Evolutionary conservation across 176 grass and related monocot species (phyloP).

Genomic region (Saccharum spontaneum): DNA sequence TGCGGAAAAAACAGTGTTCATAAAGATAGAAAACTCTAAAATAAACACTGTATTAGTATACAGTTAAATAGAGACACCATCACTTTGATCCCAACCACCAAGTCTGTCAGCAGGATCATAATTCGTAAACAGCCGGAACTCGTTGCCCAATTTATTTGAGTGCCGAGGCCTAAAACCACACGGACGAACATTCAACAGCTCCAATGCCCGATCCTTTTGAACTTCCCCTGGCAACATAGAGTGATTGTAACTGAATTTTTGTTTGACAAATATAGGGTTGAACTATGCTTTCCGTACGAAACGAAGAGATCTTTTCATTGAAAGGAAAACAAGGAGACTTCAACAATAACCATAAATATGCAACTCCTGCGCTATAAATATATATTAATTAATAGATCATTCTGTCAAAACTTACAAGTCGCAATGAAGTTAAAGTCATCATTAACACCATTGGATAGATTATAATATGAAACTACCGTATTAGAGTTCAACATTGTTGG

Average conservation of each 20-base stretch:
- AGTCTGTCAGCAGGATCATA: constrained; percentile 65
- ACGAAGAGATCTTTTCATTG: neutral
- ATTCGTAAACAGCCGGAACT: constrained; percentile 74
- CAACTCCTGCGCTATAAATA: neutral
- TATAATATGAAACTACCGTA: neutral
- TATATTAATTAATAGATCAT: neutral
- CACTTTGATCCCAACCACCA: constrained; percentile 60
- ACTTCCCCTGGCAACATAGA: constrained; percentile 58
- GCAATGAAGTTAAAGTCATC: neutral
- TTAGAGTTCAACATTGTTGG: neutral
- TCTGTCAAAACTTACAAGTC: neutral
- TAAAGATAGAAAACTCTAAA: neutral
- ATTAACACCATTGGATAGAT: neutral
- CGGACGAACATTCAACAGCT: constrained; percentile 66
- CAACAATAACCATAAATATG: neutral
- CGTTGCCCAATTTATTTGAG: constrained; percentile 84
- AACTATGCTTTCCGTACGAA: neutral
- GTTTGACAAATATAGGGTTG: neutral
- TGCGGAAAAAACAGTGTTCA: neutral
- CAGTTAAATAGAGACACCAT: neutral
- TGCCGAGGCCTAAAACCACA: constrained; percentile 76
- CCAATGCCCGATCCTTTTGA: constrained; percentile 62
- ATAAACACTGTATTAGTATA: neutral
- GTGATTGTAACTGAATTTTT: neutral
- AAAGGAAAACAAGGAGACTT: neutral